Evolutionary conservation across 2,329 filamentous ascomycete genomes (phyloP), one percentile per base, ranked within the genome.

Genomic region (Proliferodiscus dingleyae): DNA sequence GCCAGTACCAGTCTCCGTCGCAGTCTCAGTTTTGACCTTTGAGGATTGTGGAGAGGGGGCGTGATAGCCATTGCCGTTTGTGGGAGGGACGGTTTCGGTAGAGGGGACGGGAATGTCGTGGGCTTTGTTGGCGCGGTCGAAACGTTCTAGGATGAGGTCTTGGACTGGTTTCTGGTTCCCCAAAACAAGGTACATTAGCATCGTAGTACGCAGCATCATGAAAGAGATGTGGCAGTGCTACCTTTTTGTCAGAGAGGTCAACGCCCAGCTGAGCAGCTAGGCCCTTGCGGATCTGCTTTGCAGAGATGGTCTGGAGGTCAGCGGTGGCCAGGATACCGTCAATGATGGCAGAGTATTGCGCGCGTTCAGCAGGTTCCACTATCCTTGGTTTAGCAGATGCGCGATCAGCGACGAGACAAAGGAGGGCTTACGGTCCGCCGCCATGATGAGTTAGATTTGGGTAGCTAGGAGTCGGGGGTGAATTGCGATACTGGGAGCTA

Each of bases 131-230:
- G 66, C 64, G 48, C 72, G 66, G 58, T 80, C 75, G 58, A 80
- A 80, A 36, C 77, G 70, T 55, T 74, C 68, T 63, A 72, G 70
- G 42, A 80, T 80, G 32, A 80, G 65, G 32, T 66, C 62, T 58
- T 77, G 74, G 47, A 80, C 69, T 6, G 67, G 66, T 52, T 67
- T 64, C 76, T 80, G 43, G 21, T 40, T 42, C 34, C 13, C 29
- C n/a, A n/a, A n/a, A 26, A 6, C 24, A 34, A 29, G 16, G 34
- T 6, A 18, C 28, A 21, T 53, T 39, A 45, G 41, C 40, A 41
- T 46, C n/a, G n/a, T 40, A 45, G 28, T 13, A 15, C n/a, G n/a
- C 22, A 26, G 26, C 9, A 24, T 37, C 21, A 15, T 21, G 19
- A 29, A 23, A 21, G 13, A 29, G 19, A 28, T 29, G 21, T 29